Evolutionary conservation across 306 rosid genomes (phyloP).

Genomic region (Malus orientalis): DNA sequence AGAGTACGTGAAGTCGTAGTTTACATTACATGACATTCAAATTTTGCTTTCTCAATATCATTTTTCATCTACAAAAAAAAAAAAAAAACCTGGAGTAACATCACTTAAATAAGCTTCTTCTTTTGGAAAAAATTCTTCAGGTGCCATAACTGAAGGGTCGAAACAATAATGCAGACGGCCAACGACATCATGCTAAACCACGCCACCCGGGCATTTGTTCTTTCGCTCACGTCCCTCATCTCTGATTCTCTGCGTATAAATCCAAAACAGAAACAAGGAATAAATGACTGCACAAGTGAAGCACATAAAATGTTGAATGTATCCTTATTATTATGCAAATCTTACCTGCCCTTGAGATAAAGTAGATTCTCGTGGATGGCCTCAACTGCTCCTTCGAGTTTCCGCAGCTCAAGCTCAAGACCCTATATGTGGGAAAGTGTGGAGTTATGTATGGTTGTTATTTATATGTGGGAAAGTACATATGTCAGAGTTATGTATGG

Average conservation of each 20-base stretch:
- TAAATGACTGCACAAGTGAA: background rate
- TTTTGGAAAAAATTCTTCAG: constrained; percentile 82
- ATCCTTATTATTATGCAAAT: background rate
- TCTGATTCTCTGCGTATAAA: constrained; percentile 66
- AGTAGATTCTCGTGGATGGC: constrained; percentile 93
- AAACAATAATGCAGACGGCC: constrained; percentile 74
- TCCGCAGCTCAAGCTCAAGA: constrained; percentile 84
- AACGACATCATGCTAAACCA: constrained; percentile 74
- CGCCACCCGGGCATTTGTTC: constrained; percentile 72
- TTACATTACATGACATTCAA: background rate
- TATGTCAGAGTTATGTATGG: too few species aligned
- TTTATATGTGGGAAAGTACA: too few species aligned
- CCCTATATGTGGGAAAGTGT: constrained; percentile 37
- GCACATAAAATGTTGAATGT: background rate
- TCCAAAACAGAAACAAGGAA: background rate
- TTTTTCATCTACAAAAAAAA: constrained; percentile 8
- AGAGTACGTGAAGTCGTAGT: background rate
- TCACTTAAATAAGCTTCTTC: constrained; percentile 82
- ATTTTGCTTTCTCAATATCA: background rate
- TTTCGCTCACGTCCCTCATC: constrained; percentile 81
- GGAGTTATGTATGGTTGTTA: too few species aligned
- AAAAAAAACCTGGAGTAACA: constrained; percentile 4
- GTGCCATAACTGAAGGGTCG: constrained; percentile 68
- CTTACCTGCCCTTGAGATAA: constrained; percentile 72
- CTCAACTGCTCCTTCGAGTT: constrained; percentile 95